Base-by-base conservation (phyloP, 768 basidiomycete species). In the Phlebiopsis gigantea region DNA sequence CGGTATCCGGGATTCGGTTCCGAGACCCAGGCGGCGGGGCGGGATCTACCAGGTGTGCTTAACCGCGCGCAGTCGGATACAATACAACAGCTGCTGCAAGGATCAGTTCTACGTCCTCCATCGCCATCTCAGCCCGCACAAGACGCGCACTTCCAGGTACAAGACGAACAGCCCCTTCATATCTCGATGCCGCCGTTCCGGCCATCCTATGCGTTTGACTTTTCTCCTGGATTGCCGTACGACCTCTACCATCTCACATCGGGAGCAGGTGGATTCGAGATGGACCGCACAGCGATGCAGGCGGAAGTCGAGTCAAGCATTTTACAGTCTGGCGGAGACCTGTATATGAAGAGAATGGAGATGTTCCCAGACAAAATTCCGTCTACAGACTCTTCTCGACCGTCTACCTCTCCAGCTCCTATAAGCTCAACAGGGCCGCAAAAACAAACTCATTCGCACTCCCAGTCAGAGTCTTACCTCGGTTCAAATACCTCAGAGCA, bases 151-250 rank as follows among this genome's bases (percentile, higher is more conserved):
- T 21, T 19, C 25, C 58, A 56, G 15, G 5, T 25, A 7, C 49
- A 50, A 25, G 46, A 58, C 8, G 55, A 55, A 34, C 58, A 47
- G 34, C 21, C 50, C 19, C 63, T 56, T 47, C 70, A 73, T 58
- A 71, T 73, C 17, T 65, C 70, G 22, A 61, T 75, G 26, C 71
- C 73, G 17, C 41, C 53, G 22, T 61, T 66, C 10, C 71, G 73
- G 22, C 74, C 73, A 45, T 63, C 67, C 50, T 68, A 72, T 48
- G 71, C 73, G 55, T 76, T 70, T 61, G 73, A 71, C 22, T 71
- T 72, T 41, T 56, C 71, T 19, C 72, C 75, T 4, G 68, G 65
- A 26, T 68, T 72, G 28, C 75, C 72, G 7, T 74, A 70, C 42
- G 74, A 75, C 34, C 52, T 65, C 26, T 72, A 69, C 59, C 61